These are phyloP conservation scores for Poa pratensis DNA, from an alignment of 176 grass and related monocot species.

Conservation along the genomic window DNA sequence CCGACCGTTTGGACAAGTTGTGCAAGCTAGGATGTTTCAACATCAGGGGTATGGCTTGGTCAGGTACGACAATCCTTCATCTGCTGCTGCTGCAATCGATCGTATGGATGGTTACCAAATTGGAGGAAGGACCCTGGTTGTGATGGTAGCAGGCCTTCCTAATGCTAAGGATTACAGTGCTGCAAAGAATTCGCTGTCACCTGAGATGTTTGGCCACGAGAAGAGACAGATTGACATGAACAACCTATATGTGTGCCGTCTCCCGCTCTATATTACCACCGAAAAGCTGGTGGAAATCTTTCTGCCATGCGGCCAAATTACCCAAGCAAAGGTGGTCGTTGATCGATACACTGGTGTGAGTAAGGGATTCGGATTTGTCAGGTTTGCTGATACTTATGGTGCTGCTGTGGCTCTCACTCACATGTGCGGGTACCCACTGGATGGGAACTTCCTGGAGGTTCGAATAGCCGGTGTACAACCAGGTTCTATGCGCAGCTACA, in stretches of 20 bases:
- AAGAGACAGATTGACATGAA: slow-evolving; percentile 52
- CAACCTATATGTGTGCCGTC: slow-evolving; percentile 61
- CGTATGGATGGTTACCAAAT: slow-evolving; percentile 69
- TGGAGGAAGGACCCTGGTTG: slow-evolving; percentile 61
- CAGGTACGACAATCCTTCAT: slow-evolving; percentile 49
- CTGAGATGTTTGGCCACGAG: slow-evolving; percentile 13
- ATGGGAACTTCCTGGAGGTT: slow-evolving; percentile 57
- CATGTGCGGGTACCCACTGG: slow-evolving; percentile 60
- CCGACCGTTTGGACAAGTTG: slow-evolving; percentile 59
- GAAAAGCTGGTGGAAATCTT: slow-evolving; percentile 59
- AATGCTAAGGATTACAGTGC: background rate
- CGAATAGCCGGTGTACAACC: slow-evolving; percentile 31
- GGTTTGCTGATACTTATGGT: slow-evolving; percentile 49
- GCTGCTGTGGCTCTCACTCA: slow-evolving; percentile 50
- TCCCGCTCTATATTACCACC: slow-evolving; percentile 53
- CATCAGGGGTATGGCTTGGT: slow-evolving; percentile 62
- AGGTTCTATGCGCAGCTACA: slow-evolving; percentile 27
- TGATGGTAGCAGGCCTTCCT: slow-evolving; percentile 50
- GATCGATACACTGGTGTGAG: slow-evolving; percentile 61
- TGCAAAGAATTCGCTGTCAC: slow-evolving; percentile 8
- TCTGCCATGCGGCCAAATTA: slow-evolving; percentile 57
- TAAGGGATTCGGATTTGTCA: slow-evolving; percentile 82
- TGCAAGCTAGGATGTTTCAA: slow-evolving; percentile 54
- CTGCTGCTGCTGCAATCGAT: slow-evolving; percentile 51
- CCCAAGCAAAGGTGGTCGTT: slow-evolving; percentile 53